phyloP scores from a whole-genome alignment of 305 asterid species.

The Nicotiana rustica region DNA sequence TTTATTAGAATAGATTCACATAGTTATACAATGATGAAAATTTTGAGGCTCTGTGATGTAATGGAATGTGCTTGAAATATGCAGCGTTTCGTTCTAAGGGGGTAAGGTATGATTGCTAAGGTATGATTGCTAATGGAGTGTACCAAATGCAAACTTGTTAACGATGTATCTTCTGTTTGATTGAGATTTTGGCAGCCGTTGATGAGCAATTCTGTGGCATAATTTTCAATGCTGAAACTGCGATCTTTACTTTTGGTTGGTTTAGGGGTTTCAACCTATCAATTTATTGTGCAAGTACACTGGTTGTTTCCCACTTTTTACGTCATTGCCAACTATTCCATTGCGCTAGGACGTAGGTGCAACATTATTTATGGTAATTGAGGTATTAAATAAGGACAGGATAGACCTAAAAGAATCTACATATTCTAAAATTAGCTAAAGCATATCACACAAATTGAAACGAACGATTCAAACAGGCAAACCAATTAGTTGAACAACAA shows the following conservation, averaged over 20 bases:
- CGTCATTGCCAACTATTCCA: not conserved
- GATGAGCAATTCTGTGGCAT: no score
- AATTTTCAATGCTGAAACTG: no score
- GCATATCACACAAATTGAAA: no score
- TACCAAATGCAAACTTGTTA: slow-evolving; percentile 15
- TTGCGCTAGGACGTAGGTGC: no score
- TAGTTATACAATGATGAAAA: not conserved
- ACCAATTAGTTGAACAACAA: no score
- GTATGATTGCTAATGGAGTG: not conserved
- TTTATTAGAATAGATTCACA: not conserved
- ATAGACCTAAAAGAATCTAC: no score
- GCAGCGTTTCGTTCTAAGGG: not conserved
- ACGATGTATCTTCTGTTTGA: not conserved
- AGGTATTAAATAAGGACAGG: no score
- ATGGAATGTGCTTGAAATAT: not conserved
- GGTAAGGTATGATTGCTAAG: not conserved
- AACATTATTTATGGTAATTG: no score
- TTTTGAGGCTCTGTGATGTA: slow-evolving; percentile 1
- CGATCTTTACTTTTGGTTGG: no score
- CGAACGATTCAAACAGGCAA: no score
- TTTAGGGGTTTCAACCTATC: not conserved
- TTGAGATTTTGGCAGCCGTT: not conserved
- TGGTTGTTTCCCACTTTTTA: not conserved
- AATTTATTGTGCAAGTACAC: not conserved
- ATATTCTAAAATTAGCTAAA: no score